Evolutionary conservation across 2,329 filamentous ascomycete genomes (phyloP), one percentile per base, ranked within the genome.

Genomic region (Ilyonectria mors-panacis): DNA sequence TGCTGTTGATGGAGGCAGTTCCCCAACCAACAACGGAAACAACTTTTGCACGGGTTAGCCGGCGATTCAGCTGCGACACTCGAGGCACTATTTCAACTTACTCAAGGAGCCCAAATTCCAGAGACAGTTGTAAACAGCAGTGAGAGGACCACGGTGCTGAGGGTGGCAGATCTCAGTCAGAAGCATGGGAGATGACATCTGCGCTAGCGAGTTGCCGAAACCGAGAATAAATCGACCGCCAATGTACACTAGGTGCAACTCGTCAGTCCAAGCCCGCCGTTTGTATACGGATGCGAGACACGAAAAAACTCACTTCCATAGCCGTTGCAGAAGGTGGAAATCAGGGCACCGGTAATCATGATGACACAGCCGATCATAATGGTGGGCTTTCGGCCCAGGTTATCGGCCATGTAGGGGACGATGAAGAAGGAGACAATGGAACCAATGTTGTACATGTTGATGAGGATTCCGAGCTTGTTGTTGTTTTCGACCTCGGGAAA

Each of bases 91-190:
- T 4, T 19, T 19, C 8, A 26, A 59, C 76, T 73, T 70, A 79
- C 78, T 70, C n/a, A 85, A 77, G 15, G 84, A 83, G 42, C 88
- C 89, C 62, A 89, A 78, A 76, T 91, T 91, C 89, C 89, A 93
- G 59, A 92, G 79, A 72, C 88, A 91, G 78, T 92, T 92, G 80
- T 92, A 92, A 65, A 92, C 84, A 15, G 90, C 85, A 1, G 90
- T 92, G 54, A 92, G 84, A 30, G 86, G 87, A 33, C 86, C 90
- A 75, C 90, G 88, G 76, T 93, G 90, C 75, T 92, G 90, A 26
- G 90, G 90, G 75, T 92, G 90, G 79, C 87, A 89, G 67, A 92
- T 86, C 81, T 92, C 91, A 4, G 88, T 89, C 12, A 92, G 84
- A 8, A 92, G 83, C 56, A 92, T 82, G 4, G 90, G 90, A 13